Conservation (phyloP, 192 early-diverging fungal genomes). For the Pilaira anomala region DNA sequence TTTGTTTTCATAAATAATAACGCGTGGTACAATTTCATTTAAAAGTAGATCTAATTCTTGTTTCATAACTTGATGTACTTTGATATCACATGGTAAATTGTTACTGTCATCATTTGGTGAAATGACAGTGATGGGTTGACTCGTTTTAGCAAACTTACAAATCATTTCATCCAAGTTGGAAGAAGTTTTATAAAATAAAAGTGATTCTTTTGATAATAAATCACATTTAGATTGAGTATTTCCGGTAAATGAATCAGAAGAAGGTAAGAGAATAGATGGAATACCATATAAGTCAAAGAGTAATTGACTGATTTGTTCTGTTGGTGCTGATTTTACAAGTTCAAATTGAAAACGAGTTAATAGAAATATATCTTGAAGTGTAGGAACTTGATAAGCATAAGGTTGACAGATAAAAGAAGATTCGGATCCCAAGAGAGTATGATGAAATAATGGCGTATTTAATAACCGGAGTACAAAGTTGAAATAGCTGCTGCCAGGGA, state of each 20-base stretch:
- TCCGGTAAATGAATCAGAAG: no score
- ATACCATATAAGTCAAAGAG: no score
- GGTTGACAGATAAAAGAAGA: background rate
- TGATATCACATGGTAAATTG: background rate
- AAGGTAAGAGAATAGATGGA: no score
- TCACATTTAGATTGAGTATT: no score
- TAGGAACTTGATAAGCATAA: conserved; percentile 1
- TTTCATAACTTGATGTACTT: background rate
- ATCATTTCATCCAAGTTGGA: no score
- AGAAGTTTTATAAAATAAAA: no score
- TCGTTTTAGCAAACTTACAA: background rate
- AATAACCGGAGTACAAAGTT: conserved; percentile 37
- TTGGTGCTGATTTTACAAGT: no score
- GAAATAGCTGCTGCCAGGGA: conserved; percentile 30
- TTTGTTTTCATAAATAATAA: background rate
- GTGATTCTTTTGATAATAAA: no score
- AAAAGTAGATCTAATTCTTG: background rate
- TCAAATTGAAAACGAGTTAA: no score
- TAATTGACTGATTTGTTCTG: no score
- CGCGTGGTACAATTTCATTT: background rate
- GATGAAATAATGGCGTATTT: conserved; percentile 43
- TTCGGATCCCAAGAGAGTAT: conserved; percentile 38
- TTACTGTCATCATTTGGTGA: no score
- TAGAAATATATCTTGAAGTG: background rate
- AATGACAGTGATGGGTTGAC: no score